These are phyloP conservation scores for Aspergillus aculeatinus DNA, from an alignment of 2,329 filamentous ascomycete genomes.

Conservation along the genomic window DNA sequence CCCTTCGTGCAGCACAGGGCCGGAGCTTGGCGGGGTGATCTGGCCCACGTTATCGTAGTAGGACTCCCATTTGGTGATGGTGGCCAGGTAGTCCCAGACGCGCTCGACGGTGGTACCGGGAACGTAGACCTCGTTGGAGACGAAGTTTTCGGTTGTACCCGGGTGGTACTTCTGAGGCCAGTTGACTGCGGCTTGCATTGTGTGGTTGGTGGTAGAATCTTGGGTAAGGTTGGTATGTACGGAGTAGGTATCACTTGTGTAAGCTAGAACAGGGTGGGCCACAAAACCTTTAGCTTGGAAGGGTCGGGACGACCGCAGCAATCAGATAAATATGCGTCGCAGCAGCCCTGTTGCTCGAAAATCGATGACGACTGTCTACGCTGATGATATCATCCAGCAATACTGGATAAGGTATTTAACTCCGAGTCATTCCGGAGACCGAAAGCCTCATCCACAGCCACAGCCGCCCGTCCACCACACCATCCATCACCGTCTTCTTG, in stretches of 20 bases:
- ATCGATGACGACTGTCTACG: not conserved
- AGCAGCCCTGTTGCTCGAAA: not conserved
- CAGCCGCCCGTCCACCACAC: not conserved
- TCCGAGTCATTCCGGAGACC: not conserved
- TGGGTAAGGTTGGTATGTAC: not conserved
- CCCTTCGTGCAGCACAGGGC: not conserved
- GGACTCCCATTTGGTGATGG: not conserved
- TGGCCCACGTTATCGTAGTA: conserved; percentile 10
- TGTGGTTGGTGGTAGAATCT: not conserved
- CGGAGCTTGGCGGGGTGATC: conserved; percentile 1
- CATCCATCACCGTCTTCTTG: not conserved
- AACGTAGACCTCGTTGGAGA: conserved; percentile 11
- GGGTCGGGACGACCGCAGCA: not conserved
- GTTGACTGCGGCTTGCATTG: conserved; percentile 1
- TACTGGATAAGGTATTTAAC: not conserved
- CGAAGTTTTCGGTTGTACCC: conserved; percentile 11
- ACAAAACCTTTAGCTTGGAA: no score
- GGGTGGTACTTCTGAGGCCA: conserved; percentile 9
- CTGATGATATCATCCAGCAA: not conserved
- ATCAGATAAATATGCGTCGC: not conserved
- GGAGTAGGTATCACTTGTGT: not conserved
- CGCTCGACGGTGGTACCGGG: not conserved
- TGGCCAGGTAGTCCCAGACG: conserved; percentile 1
- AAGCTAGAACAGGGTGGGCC: no score
- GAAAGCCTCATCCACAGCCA: not conserved